Base-by-base conservation (phyloP, 345 rosid species). In the Mallotus nudiflorus region DNA sequence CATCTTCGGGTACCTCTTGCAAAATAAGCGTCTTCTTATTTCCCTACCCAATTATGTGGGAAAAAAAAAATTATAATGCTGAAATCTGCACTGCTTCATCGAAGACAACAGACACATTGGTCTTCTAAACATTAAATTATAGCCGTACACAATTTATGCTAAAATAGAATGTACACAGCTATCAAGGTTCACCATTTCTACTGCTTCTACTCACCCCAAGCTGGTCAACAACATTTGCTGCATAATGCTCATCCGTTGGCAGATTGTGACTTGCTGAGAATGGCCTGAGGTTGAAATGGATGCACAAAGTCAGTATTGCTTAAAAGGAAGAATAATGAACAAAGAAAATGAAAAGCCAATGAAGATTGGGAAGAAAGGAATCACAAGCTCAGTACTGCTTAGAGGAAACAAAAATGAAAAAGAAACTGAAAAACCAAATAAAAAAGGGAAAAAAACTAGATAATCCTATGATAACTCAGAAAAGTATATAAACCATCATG, bases 1-100 rank as follows among this genome's bases (percentile, higher is more conserved):
- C 88, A 55, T 82, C 92, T 81, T 88, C 96, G 57, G 96, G 86
- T 73, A 91, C 84, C 75, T 91, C 97, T 64, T 73, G 86, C 80
- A 89, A 74, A 71, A 86, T 78, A 62, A 89, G 89, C 19, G 91
- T 88, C 85, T 83, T 89, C 84, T 81, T 85, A 66, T 56, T 69
- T 18, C 90, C 91, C 96, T 89, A 79, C 9, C 75, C 68, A 35
- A 72, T 24, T 25, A 59, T 54, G 52, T 40, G 60, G 42, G 72
- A 62, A 56, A 57, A 66, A 69, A 54, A 31, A 33, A 19, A 19
- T 55, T 75, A 37, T 37, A 60, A 24, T 29, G 50, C 45, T 68
- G 31, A 71, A 60, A 60, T 48, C 22, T 45, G 75, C 65, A 63
- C 52, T 39, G 48, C 24, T 54, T 66, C 56, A 45, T 42, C 62